A percentile compares a stretch with the other conserved stretches of the same genome.
Evolutionary conservation across 495 filamentous ascomycete genomes (phyloP).

Genomic region (Talaromyces adpressus): DNA sequence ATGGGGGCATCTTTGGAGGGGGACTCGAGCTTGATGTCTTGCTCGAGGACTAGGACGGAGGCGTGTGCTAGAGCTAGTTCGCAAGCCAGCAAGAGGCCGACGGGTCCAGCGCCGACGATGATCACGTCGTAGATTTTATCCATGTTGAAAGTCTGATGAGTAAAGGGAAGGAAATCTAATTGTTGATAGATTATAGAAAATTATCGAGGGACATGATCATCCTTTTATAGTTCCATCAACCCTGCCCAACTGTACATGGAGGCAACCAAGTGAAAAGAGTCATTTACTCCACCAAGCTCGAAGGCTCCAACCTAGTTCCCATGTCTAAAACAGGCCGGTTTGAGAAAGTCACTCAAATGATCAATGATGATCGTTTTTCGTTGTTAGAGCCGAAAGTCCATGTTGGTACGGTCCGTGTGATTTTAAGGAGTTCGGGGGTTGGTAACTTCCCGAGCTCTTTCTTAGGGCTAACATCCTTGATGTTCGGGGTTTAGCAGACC

Average conservation of each 20-base stretch:
- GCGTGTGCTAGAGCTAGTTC: conserved; percentile 16
- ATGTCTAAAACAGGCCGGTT: not conserved
- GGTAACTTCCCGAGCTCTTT: not conserved
- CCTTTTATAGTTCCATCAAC: not conserved
- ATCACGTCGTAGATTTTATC: conserved; percentile 21
- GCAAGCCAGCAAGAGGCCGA: conserved; percentile 32
- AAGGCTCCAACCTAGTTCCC: not conserved
- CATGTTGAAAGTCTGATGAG: not conserved
- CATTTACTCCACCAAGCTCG: not conserved
- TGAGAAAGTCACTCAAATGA: not conserved
- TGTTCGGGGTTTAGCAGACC: not conserved
- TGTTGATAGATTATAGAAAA: not conserved
- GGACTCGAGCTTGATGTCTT: conserved; percentile 11
- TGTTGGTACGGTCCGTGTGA: not conserved
- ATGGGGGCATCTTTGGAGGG: conserved; percentile 14
- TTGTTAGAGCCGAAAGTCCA: not conserved
- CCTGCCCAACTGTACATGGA: not conserved
- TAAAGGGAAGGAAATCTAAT: not conserved
- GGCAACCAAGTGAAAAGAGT: not conserved
- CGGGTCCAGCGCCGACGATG: conserved; percentile 34
- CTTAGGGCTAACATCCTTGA: not conserved
- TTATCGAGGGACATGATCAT: not conserved
- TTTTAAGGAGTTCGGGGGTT: not conserved
- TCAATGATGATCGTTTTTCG: too few species aligned
- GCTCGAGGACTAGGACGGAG: conserved; percentile 23